Evolutionary conservation across 1,284 basidiomycete genomes (phyloP), one percentile per base, ranked within the genome.

Genomic region (Heliocybe sulcata): DNA sequence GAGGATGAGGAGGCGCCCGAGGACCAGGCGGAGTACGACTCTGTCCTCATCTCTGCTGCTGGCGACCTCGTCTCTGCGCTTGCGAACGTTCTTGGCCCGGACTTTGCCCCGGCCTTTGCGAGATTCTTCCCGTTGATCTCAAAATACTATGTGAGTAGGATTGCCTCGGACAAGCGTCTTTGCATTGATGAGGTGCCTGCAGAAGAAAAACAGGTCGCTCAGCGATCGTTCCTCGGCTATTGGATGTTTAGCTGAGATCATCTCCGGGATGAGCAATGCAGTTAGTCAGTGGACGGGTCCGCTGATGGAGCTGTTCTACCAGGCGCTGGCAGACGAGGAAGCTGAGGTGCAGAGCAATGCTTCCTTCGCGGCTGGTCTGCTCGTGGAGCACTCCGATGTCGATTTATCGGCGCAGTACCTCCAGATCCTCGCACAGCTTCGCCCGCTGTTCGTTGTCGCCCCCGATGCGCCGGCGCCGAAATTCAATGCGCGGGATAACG

Each of bases 291-390:
- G 84, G 67, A 98, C 97, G 2, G 81, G 90, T 63, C 81, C 82
- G n/a, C 76, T 97, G 16, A 78, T 94, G 56, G 83, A 91, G 58
- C 80, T 97, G 57, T 90, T 96, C 73, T 87, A 89, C 68, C 80
- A 79, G 57, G 94, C 92, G 9, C 80, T 99, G 27, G 72, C 81
- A 58, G 97, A 99, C 67, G 76, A 81, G 35, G 96, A 98, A 55
- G 75, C 88, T 9, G 94, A 98, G 69, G 95, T 99, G 3, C 86
- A 93, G 64, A 95, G 92, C 71, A 99, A 99, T 66, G 94, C 95
- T 31, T 94, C 94, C 10, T 99, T 98, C 67, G 95, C 94, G 23
- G 80, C 87, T 29, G 97, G 97, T 60, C 86, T 97, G 47, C 81
- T 99, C 57, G 82, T 98, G 59, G 93, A 96, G 73, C 83, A 96